Percentiles rank a stretch among this genome's conserved stretches.
Evolutionary conservation across 2,329 filamentous ascomycete genomes (phyloP).

Genomic region (Ceratocystis harringtonii): DNA sequence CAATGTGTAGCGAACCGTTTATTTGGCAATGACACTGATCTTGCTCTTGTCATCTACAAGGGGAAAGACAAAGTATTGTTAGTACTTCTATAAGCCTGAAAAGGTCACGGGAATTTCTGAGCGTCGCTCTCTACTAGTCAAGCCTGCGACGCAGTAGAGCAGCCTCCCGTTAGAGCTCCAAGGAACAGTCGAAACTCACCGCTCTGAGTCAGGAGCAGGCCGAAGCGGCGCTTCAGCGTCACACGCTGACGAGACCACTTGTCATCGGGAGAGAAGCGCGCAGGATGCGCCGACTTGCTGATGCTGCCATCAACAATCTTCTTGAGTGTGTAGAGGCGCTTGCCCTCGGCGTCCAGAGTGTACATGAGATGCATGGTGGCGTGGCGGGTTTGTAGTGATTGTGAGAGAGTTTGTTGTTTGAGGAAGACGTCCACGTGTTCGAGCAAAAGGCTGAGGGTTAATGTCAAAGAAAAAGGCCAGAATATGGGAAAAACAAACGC

Average conservation of each 20-base stretch:
- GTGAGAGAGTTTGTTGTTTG: not conserved
- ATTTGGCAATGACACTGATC: conserved; percentile 16
- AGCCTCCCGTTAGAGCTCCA: not conserved
- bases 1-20: conserved; percentile 1
- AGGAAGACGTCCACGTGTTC: not conserved
- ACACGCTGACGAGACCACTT: conserved; percentile 96
- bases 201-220: conserved; percentile 70
- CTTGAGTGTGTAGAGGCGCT: conserved; percentile 88
- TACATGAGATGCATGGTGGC: conserved; percentile 54
- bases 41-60: conserved; percentile 13
- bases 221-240: conserved; percentile 86
- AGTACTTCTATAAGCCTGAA: not conserved
- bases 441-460: not conserved
- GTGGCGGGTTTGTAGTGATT: conserved; percentile 17
- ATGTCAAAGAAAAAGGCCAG: not conserved
- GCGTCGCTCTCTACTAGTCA: not conserved
- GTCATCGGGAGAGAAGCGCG: conserved; percentile 93
- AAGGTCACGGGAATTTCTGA: not conserved
- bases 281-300: conserved; percentile 91
- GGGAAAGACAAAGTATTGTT: not conserved
- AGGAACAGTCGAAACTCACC: conserved; percentile 28
- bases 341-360: conserved; percentile 67
- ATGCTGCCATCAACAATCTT: conserved; percentile 73
- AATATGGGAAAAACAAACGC: not conserved
- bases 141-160: not conserved